phyloP scores from a whole-genome alignment of 768 basidiomycete genomes.

The Suillus hirtellus region DNA sequence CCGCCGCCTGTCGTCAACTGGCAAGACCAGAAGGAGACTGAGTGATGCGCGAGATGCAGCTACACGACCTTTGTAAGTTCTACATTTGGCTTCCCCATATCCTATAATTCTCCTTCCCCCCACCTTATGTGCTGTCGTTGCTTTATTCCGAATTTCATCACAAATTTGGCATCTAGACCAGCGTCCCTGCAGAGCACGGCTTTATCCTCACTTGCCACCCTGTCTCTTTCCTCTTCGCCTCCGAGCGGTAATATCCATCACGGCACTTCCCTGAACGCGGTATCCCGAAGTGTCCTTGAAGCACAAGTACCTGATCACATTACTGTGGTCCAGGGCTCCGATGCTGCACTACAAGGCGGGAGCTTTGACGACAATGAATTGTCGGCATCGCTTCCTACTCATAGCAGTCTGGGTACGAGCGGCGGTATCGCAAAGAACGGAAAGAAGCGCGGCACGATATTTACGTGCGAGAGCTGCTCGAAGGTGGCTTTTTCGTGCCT shows the following conservation, averaged over 20 bases:
- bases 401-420: slow-evolving; percentile 13
- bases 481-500: slow-evolving; percentile 55
- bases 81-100: slow-evolving; percentile 16
- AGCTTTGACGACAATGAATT: slow-evolving; percentile 22
- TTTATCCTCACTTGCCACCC: slow-evolving; percentile 40
- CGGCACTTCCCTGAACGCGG: slow-evolving; percentile 19
- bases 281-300: slow-evolving; percentile 9
- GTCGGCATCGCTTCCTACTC: slow-evolving; percentile 16
- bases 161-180: slow-evolving; percentile 27
- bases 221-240: slow-evolving; percentile 43
- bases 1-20: slow-evolving; percentile 69
- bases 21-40: slow-evolving; percentile 67
- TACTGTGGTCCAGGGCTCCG: slow-evolving; percentile 8
- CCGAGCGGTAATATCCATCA: slow-evolving; percentile 27
- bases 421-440: slow-evolving; percentile 37
- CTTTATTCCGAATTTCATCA: slow-evolving; percentile 1
- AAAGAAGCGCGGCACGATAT: slow-evolving; percentile 83
- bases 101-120: slow-evolving; percentile 6
- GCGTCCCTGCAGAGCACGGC: slow-evolving; percentile 38
- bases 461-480: slow-evolving; percentile 91
- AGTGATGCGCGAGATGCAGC: slow-evolving; percentile 83
- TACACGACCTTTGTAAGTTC: slow-evolving; percentile 68
- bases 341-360: slow-evolving; percentile 13
- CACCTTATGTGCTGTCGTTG: neutral
- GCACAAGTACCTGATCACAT: slow-evolving; percentile 17